These are phyloP conservation scores for Onygena corvina DNA, from an alignment of 2,329 filamentous ascomycete genomes.

Conservation along the genomic window DNA sequence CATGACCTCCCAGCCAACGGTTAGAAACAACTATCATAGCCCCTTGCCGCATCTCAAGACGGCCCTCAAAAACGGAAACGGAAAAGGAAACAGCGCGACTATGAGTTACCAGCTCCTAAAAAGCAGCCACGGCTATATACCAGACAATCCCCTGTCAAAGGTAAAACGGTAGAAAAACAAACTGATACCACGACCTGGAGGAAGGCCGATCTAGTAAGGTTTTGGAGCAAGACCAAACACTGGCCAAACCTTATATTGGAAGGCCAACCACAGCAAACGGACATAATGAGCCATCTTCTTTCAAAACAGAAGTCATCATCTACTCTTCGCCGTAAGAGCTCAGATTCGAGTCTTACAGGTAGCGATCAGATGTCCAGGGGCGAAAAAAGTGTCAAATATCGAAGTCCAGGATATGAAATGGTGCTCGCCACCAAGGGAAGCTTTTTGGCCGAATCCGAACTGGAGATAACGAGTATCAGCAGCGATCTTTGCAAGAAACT, in stretches of 20 bases:
- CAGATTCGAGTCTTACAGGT: conserved; percentile 13
- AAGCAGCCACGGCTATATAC: too few species aligned
- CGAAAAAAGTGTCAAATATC: conserved; percentile 31
- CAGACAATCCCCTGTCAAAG: too few species aligned
- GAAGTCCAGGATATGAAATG: conserved; percentile 26
- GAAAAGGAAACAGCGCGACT: too few species aligned
- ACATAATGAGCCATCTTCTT: conserved; percentile 24
- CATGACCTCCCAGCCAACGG: too few species aligned
- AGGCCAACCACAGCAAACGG: conserved; percentile 13
- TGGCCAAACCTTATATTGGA: conserved; percentile 23
- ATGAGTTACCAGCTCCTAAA: too few species aligned
- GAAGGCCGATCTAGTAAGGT: conserved; percentile 16
- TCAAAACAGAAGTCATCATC: conserved; percentile 23
- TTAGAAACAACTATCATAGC: too few species aligned
- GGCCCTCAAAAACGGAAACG: too few species aligned
- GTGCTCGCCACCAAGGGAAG: conserved; percentile 32
- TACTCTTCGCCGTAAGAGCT: conserved; percentile 23
- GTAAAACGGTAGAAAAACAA: background rate
- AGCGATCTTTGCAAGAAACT: conserved; percentile 23
- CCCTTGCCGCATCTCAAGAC: too few species aligned
- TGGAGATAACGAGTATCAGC: conserved; percentile 25
- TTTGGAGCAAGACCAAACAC: conserved; percentile 19
- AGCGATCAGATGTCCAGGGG: conserved; percentile 31
- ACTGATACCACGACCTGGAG: background rate
- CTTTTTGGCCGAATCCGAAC: conserved; percentile 28